Conservation (phyloP, 768 basidiomycete species). For the Mycena olivaceomarginata region DNA sequence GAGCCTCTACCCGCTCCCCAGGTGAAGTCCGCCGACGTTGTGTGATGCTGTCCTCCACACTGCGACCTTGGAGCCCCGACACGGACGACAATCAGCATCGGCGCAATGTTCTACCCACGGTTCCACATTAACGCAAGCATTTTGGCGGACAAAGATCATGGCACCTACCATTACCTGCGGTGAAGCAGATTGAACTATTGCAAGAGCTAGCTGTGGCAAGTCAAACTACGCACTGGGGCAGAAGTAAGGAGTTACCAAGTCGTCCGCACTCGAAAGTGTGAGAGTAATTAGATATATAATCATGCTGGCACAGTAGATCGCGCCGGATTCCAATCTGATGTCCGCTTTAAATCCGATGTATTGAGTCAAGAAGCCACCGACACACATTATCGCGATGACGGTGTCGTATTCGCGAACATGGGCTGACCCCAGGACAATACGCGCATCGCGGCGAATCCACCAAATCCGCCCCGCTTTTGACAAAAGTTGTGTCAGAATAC, state of each 20-base stretch:
- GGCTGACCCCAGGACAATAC: not conserved
- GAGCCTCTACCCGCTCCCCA: not conserved
- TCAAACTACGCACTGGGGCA: not conserved
- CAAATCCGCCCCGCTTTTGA: conserved; percentile 19
- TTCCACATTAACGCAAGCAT: not conserved
- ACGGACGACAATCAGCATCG: not conserved
- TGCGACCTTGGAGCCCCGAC: not conserved
- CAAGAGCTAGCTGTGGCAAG: not conserved
- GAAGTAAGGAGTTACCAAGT: not conserved
- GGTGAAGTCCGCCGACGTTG: not conserved
- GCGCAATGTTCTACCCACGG: conserved; percentile 1
- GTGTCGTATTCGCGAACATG: conserved; percentile 6
- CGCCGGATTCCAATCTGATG: conserved; percentile 26
- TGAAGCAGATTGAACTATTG: not conserved
- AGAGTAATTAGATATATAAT: not conserved
- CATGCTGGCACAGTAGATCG: conserved; percentile 22
- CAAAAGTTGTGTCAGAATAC: not conserved
- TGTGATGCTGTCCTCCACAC: not conserved
- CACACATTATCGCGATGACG: conserved; percentile 21
- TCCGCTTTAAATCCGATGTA: not conserved
- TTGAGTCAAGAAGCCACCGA: not conserved
- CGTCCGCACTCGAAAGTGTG: not conserved
- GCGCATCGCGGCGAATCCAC: conserved; percentile 18
- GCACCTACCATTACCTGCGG: conserved; percentile 6
- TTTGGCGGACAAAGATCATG: no score